Evolutionary conservation across 2,329 filamentous ascomycete species (phyloP).

Genomic region (Ceratocystis cubensis): DNA sequence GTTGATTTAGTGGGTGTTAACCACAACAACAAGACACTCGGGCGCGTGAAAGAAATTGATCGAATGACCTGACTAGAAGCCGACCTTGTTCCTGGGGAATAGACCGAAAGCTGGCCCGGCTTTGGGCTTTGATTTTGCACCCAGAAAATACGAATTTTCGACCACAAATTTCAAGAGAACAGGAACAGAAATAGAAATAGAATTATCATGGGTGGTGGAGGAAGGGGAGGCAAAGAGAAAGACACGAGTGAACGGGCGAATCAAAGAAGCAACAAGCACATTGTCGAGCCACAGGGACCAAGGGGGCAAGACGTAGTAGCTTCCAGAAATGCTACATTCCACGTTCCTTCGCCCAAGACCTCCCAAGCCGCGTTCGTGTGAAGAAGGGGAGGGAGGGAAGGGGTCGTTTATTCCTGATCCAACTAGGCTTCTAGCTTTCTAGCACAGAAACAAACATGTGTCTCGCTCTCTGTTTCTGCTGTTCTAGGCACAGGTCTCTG

Average conservation of each 20-base stretch:
- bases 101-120: background rate
- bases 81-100: background rate
- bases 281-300: no score
- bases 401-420: background rate
- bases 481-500: no score
- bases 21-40: background rate
- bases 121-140: background rate
- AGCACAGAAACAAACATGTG: background rate
- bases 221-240: background rate
- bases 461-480: background rate
- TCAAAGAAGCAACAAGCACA: no score
- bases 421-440: background rate
- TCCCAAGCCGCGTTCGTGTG: background rate
- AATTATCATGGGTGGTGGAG: no score
- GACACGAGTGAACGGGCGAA: background rate
- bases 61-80: background rate
- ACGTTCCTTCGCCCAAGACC: background rate
- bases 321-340: background rate
- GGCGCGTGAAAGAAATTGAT: slow-evolving; percentile 5
- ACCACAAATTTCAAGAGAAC: background rate
- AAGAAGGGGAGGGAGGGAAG: background rate
- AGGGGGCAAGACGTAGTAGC: background rate
- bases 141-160: background rate
- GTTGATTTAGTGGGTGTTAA: background rate
- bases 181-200: background rate